A percentile compares a stretch with the other conserved stretches of the same genome.
Conservation (phyloP, 2,329 filamentous ascomycete species). For the Cercospora sp. region DNA sequence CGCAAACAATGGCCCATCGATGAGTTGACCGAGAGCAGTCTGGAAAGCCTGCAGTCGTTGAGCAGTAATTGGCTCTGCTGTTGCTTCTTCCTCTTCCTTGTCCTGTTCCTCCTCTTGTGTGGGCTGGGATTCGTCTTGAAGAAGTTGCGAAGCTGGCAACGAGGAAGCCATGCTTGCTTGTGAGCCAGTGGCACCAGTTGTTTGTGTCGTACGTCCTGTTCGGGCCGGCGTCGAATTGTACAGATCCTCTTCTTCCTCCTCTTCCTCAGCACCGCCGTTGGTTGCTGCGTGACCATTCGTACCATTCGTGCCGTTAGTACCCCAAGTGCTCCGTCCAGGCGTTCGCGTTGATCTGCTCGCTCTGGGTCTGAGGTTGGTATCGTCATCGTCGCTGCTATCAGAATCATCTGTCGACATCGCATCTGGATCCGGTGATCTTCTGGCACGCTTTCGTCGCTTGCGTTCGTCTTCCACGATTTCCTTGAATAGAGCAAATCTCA, state of each 20-base stretch:
- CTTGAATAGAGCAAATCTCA: constrained; percentile 95
- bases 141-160: constrained; percentile 70
- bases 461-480: constrained; percentile 80
- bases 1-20: constrained; percentile 79
- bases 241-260: constrained; percentile 57
- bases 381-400: constrained; percentile 62
- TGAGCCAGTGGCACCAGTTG: constrained; percentile 40
- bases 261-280: constrained; percentile 35
- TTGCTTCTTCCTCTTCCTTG: constrained; percentile 41
- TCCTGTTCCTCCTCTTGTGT: constrained; percentile 37
- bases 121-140: constrained; percentile 55
- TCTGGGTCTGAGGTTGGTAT: constrained; percentile 38
- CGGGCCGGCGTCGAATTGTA: constrained; percentile 45
- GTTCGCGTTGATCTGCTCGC: constrained; percentile 32
- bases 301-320: constrained; percentile 24
- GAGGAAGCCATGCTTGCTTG: constrained; percentile 78
- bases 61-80: constrained; percentile 54
- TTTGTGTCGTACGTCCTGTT: constrained; percentile 33
- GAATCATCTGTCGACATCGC: constrained; percentile 56
- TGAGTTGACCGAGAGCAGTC: constrained; percentile 75
- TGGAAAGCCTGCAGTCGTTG: constrained; percentile 74
- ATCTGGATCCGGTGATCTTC: constrained; percentile 57
- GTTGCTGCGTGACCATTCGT: constrained; percentile 35
- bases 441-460: constrained; percentile 78
- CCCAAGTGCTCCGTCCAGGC: constrained; percentile 29